Evolutionary conservation across 2,329 filamentous ascomycete genomes (phyloP).

Genomic region (Pestalotiopsis sp.): DNA sequence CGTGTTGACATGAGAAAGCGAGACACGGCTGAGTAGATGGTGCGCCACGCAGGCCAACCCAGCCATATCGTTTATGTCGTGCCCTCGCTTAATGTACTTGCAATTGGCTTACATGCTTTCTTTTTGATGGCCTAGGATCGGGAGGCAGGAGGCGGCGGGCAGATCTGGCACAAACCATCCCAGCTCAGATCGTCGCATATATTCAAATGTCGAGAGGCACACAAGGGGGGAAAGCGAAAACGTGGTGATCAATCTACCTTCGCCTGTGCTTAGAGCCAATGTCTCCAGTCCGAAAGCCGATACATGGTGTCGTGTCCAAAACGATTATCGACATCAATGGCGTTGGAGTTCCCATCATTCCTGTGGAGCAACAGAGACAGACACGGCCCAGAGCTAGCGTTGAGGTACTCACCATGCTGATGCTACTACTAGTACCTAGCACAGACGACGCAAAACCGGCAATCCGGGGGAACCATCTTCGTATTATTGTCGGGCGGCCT

Average conservation of each 20-base stretch:
- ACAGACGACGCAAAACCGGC: neutral
- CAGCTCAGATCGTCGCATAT: neutral
- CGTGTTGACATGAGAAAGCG: neutral
- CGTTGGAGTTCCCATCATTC: neutral
- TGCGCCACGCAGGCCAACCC: neutral
- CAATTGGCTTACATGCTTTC: neutral
- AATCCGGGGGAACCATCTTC: neutral
- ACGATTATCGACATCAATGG: neutral
- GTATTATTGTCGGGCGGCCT: neutral
- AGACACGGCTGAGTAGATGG: neutral
- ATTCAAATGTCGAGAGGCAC: neutral
- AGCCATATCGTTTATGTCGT: neutral
- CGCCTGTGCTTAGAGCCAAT: neutral
- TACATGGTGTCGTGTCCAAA: neutral
- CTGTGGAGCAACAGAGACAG: neutral
- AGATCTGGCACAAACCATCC: neutral
- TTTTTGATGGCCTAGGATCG: too few species aligned
- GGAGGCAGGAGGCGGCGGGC: too few species aligned
- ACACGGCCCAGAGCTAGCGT: neutral
- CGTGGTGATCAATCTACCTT: neutral
- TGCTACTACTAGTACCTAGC: neutral
- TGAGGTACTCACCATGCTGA: neutral
- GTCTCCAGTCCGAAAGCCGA: neutral
- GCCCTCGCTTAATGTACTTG: neutral
- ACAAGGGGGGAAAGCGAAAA: neutral